Evolutionary conservation across 129 eudicot species (phyloP).

Genomic region (Lactuca sativa): DNA sequence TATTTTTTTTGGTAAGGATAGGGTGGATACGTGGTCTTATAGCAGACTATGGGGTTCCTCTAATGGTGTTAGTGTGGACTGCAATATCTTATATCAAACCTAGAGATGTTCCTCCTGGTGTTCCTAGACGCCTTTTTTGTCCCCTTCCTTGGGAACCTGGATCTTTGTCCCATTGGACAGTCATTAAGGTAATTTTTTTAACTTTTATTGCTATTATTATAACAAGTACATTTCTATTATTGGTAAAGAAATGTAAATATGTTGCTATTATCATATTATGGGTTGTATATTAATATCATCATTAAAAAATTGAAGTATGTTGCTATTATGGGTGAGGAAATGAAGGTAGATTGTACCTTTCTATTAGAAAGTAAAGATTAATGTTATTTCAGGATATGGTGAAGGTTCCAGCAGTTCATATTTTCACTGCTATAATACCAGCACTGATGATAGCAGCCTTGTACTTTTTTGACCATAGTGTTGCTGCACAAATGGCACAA

Average conservation of each 20-base stretch:
- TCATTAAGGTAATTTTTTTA: slow-evolving; percentile 38
- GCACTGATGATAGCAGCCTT: slow-evolving; percentile 90
- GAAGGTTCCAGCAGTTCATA: slow-evolving; percentile 61
- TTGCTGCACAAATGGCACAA: slow-evolving; percentile 96
- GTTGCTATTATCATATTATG: too few species aligned
- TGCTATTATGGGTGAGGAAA: too few species aligned
- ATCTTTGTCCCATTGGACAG: slow-evolving; percentile 78
- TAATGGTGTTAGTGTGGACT: slow-evolving; percentile 80
- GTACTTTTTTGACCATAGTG: slow-evolving; percentile 97
- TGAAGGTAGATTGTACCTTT: too few species aligned
- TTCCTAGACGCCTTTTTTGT: slow-evolving; percentile 71
- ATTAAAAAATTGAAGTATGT: too few species aligned
- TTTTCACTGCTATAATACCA: slow-evolving; percentile 77
- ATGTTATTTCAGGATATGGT: slow-evolving; percentile 65
- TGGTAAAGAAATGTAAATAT: too few species aligned
- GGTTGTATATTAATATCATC: too few species aligned
- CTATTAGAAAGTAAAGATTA: slow-evolving; percentile 23
- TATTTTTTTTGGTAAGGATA: slow-evolving; percentile 27
- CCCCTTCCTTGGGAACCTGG: slow-evolving; percentile 90
- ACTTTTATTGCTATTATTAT: too few species aligned
- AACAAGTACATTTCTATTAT: too few species aligned
- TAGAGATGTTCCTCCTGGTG: slow-evolving; percentile 50
- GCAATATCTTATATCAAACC: slow-evolving; percentile 70
- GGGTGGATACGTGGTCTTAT: slow-evolving; percentile 69
- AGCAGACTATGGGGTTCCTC: slow-evolving; percentile 91